Evolutionary conservation across 768 basidiomycete species (phyloP).

Genomic region (Lentinula guzmanii): DNA sequence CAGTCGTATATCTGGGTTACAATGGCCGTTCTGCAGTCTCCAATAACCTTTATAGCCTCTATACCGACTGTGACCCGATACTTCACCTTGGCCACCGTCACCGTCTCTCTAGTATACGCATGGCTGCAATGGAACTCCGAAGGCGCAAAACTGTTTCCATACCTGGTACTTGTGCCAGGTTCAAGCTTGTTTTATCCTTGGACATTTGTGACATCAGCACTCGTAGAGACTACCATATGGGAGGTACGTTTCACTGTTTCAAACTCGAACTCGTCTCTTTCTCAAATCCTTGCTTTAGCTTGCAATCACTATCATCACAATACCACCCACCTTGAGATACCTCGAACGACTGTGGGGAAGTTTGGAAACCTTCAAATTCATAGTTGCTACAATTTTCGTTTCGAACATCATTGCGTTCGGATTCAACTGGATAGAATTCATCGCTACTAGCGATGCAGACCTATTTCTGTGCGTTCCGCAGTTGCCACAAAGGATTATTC

Average conservation of each 20-base stretch:
- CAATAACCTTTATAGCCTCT: conserved; percentile 60
- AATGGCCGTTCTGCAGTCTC: conserved; percentile 78
- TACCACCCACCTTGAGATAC: conserved; percentile 83
- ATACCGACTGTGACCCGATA: conserved; percentile 76
- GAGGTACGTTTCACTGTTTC: conserved; percentile 52
- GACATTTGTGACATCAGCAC: conserved; percentile 85
- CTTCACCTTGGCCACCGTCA: conserved; percentile 58
- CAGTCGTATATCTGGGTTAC: conserved; percentile 7
- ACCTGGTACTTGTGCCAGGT: conserved; percentile 79
- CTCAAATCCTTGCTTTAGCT: conserved; percentile 44
- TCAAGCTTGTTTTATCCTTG: conserved; percentile 82
- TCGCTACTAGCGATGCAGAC: conserved; percentile 62
- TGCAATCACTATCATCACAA: conserved; percentile 62
- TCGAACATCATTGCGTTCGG: conserved; percentile 88
- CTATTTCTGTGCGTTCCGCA: conserved; percentile 63
- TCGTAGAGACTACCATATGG: conserved; percentile 77
- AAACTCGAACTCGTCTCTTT: background rate
- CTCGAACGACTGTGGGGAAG: conserved; percentile 94
- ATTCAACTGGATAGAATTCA: conserved; percentile 84
- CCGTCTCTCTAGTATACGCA: conserved; percentile 52
- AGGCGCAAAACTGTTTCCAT: conserved; percentile 38
- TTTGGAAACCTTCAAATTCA: conserved; percentile 81
- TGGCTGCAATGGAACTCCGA: conserved; percentile 56
- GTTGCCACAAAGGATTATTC: background rate
- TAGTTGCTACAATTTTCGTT: conserved; percentile 65